Evolutionary conservation across 208 protist species (phyloP).

Genomic region (Strigomonas culicis): DNA sequence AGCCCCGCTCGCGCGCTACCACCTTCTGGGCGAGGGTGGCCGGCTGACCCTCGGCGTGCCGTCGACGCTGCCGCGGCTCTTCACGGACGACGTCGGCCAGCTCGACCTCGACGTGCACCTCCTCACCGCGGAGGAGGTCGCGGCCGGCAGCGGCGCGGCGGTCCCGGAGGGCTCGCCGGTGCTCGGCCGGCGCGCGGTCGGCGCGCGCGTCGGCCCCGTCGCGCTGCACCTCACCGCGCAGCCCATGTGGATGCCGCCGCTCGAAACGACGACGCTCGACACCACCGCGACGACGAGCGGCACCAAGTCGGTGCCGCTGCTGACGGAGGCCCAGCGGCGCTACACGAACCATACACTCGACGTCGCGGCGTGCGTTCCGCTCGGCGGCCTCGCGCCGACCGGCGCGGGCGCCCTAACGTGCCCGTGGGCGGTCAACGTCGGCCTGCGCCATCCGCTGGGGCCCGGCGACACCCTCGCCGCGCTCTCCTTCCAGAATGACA

Average conservation of each 20-base stretch:
- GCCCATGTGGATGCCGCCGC: neutral
- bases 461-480: slow-evolving; percentile 47
- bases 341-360: slow-evolving; percentile 20
- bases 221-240: slow-evolving; percentile 11
- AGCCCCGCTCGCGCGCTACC: slow-evolving; percentile 5
- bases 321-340: slow-evolving; percentile 4
- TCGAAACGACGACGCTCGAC: neutral
- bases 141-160: neutral
- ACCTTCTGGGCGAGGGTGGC: neutral
- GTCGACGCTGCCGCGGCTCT: neutral
- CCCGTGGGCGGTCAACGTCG: slow-evolving; percentile 35
- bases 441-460: slow-evolving; percentile 39
- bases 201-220: slow-evolving; percentile 14
- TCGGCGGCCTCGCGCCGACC: neutral
- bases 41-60: slow-evolving; percentile 2
- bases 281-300: neutral
- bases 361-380: slow-evolving; percentile 14
- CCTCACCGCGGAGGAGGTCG: neutral
- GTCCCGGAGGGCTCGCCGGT: neutral
- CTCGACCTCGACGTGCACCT: slow-evolving; percentile 15
- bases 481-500: slow-evolving; percentile 42
- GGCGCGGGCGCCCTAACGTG: neutral
- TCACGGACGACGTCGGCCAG: slow-evolving; percentile 12
- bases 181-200: slow-evolving; percentile 8
- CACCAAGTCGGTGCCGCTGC: neutral